Evolutionary conservation across 495 filamentous ascomycete species (phyloP).

Genomic region (Cercophora scortea): DNA sequence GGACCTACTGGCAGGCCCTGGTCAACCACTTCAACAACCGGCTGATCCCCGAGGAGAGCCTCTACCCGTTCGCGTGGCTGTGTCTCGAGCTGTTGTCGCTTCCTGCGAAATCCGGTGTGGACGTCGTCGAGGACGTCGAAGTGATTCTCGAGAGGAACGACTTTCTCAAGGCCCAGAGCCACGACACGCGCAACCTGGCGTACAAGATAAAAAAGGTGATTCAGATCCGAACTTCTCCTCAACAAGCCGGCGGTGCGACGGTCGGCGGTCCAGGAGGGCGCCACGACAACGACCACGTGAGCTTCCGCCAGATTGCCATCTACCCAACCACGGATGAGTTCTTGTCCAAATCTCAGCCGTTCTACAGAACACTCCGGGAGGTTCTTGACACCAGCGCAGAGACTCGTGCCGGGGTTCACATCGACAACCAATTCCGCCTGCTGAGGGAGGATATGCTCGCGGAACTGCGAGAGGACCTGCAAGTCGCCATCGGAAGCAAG

Average conservation of each 20-base stretch:
- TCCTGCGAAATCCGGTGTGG: constrained; percentile 18
- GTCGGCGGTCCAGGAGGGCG: constrained; percentile 53
- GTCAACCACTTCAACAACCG: constrained; percentile 31
- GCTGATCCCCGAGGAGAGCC: constrained; percentile 29
- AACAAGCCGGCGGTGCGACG: not conserved
- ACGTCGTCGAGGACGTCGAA: constrained; percentile 25
- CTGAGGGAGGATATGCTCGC: constrained; percentile 67
- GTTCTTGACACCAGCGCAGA: constrained; percentile 25
- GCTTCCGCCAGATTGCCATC: constrained; percentile 56
- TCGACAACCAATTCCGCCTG: constrained; percentile 76
- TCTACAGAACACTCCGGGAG: constrained; percentile 44
- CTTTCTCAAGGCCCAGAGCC: constrained; percentile 25
- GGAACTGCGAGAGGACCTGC: constrained; percentile 55
- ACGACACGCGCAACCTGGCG: constrained; percentile 17
- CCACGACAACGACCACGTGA: constrained; percentile 67
- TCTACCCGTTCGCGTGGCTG: constrained; percentile 52
- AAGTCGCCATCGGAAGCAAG: constrained; percentile 34
- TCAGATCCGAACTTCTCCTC: constrained; percentile 5
- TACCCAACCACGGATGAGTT: constrained; percentile 65
- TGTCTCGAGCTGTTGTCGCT: constrained; percentile 47
- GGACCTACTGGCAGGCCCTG: constrained; percentile 53
- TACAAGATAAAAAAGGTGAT: constrained; percentile 20
- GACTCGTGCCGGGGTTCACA: constrained; percentile 41
- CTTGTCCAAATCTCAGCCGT: constrained; percentile 47
- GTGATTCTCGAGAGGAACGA: constrained; percentile 16